Evolutionary conservation across 2,329 filamentous ascomycete species (phyloP), one percentile per base, ranked within the genome.

Genomic region (Exophiala spinifera): DNA sequence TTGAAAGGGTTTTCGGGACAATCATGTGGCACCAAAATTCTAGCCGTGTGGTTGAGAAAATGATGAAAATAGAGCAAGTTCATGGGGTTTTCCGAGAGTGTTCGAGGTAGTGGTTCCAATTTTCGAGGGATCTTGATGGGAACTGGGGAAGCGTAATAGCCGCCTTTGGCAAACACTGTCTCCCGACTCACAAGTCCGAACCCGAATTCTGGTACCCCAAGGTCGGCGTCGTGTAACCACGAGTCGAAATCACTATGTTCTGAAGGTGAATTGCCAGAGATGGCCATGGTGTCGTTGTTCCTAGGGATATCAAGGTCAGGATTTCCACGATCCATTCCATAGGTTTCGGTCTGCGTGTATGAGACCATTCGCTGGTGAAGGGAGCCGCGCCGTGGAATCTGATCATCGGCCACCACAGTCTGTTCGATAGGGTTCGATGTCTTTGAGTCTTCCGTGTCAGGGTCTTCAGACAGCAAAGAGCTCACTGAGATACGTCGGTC

Each of bases 31-130:
- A 83, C 78, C 51, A 83, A 68, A 62, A 84, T 84, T 56, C 83
- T 81, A 6, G 88, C 88, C 2, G 89, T 94, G 68, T 94, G 87
- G 63, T 91, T 89, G 55, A 94, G 76, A 65, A 94, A 86, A 63
- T 85, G 83, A 66, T 87, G 83, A 61, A 86, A 86, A 64, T 86
- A 86, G 61, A 94, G 77, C 57, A 94, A 70, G 64, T 94, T 92
- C 82, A 92, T 92, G 1, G 84, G 86, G 63, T 89, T 91, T 34
- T 86, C 81, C 40, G 80, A 71, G 25, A 91, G 73, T 8, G 80
- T 72, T 3, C 72, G 64, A 3, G 83, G 83, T 19, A 86, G 67
- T 2, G 77, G 78, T 53, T 78, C 81, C 28, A 86, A 67, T 48
- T 76, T 76, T 57, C 79, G 79, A 2, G 81, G 77, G 20, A 85